Evolutionary conservation across 2,329 filamentous ascomycete species (phyloP).

Genomic region (Westerdykella ornata): DNA sequence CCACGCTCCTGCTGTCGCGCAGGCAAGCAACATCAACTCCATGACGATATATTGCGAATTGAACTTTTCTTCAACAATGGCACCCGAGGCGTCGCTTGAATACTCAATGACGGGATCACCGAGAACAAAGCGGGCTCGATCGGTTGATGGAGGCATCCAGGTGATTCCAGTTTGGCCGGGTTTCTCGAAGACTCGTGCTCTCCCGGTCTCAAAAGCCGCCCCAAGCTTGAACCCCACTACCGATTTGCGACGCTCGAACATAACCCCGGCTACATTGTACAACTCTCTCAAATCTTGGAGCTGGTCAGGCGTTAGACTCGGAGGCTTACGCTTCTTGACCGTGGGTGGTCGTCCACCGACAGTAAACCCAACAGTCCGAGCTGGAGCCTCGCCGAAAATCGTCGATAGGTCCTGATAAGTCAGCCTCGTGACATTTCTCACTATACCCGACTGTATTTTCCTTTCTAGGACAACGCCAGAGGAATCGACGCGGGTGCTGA

Average conservation of each 20-base stretch:
- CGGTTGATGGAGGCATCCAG: constrained; percentile 38
- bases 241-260: constrained; percentile 27
- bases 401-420: constrained; percentile 39
- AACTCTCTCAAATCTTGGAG: constrained; percentile 33
- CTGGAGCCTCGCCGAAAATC: constrained; percentile 32
- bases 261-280: constrained; percentile 28
- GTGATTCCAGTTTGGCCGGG: constrained; percentile 26
- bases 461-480: constrained; percentile 50
- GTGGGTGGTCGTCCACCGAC: constrained; percentile 21
- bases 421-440: constrained; percentile 50
- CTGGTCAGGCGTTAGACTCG: constrained; percentile 17
- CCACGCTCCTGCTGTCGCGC: constrained; percentile 47
- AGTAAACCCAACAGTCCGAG: constrained; percentile 7
- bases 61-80: constrained; percentile 10
- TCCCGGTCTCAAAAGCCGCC: too few species aligned
- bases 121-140: constrained; percentile 32
- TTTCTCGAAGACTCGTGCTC: constrained; percentile 29
- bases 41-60: constrained; percentile 27
- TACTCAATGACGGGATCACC: constrained; percentile 43
- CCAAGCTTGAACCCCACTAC: constrained; percentile 35
- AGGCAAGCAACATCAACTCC: constrained; percentile 51
- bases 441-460: constrained; percentile 48
- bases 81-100: constrained; percentile 5
- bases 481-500: constrained; percentile 51
- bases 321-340: constrained; percentile 3